Conservation (phyloP, 352 stramenopile species). For the Phytophthora macrochlamydospora region DNA sequence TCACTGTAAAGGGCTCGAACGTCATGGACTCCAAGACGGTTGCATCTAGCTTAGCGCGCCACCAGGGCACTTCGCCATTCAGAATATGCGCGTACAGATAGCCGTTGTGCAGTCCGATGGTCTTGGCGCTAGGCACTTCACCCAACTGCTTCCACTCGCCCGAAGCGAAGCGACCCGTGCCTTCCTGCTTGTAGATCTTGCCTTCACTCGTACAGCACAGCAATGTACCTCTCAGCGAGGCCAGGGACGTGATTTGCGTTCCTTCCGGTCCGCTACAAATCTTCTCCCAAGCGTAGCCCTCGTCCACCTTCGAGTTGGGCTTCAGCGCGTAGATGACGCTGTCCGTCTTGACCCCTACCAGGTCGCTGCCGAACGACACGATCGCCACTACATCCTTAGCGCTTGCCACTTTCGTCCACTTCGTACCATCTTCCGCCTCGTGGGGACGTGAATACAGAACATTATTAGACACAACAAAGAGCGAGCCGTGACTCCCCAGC, state of each 20-base stretch:
- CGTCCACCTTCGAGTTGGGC: slow-evolving; percentile 18
- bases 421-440: slow-evolving; percentile 42
- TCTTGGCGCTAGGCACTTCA: slow-evolving; percentile 39
- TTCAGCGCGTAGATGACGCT: slow-evolving; percentile 62
- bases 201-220: slow-evolving; percentile 65
- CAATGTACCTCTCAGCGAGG: slow-evolving; percentile 67
- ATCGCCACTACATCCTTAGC: slow-evolving; percentile 58
- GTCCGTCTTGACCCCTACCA: slow-evolving; percentile 64
- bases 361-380: slow-evolving; percentile 77
- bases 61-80: slow-evolving; percentile 38
- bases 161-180: slow-evolving; percentile 61
- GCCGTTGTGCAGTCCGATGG: slow-evolving; percentile 76
- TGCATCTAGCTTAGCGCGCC: slow-evolving; percentile 49
- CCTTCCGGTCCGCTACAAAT: slow-evolving; percentile 53
- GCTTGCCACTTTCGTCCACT: slow-evolving; percentile 51
- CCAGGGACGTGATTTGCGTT: slow-evolving; percentile 57
- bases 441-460: slow-evolving; percentile 69
- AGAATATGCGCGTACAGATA: slow-evolving; percentile 65
- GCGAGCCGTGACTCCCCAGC: slow-evolving; percentile 78
- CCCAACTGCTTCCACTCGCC: slow-evolving; percentile 66
- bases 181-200: slow-evolving; percentile 72
- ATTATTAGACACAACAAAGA: slow-evolving; percentile 64
- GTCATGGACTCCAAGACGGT: slow-evolving; percentile 54
- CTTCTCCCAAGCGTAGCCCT: slow-evolving; percentile 50
- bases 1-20: slow-evolving; percentile 46